These are phyloP conservation scores for Umbellularia californica DNA, from an alignment of 164 flowering plant genomes.

Conservation along the genomic window DNA sequence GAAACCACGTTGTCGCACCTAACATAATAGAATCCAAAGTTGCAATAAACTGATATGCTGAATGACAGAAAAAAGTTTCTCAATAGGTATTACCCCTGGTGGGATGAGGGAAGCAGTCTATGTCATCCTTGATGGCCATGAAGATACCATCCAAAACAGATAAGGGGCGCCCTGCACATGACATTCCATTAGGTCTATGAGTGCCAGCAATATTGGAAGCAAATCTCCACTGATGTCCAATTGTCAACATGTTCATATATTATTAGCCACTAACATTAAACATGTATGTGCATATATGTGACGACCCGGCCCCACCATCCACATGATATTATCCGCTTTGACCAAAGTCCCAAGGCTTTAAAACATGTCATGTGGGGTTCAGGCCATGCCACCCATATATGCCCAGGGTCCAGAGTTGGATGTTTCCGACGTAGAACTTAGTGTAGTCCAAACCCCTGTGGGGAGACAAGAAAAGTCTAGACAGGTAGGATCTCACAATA, in stretches of 20 bases:
- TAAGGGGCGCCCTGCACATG: conserved; percentile 63
- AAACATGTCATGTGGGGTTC: too few species aligned
- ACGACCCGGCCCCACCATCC: too few species aligned
- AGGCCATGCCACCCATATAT: too few species aligned
- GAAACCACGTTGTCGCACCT: conserved; percentile 89
- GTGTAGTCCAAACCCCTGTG: too few species aligned
- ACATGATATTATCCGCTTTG: too few species aligned
- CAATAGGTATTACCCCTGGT: conserved; percentile 43
- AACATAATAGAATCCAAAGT: conserved; percentile 12
- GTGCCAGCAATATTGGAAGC: background rate
- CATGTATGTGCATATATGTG: too few species aligned
- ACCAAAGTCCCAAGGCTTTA: too few species aligned
- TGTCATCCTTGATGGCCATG: conserved; percentile 94
- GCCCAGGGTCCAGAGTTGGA: too few species aligned
- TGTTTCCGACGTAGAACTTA: too few species aligned
- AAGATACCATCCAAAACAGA: conserved; percentile 90
- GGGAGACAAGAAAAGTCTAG: too few species aligned
- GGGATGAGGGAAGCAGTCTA: conserved; percentile 80
- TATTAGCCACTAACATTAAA: too few species aligned
- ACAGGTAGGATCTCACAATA: background rate
- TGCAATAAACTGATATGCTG: background rate
- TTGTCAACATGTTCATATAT: background rate
- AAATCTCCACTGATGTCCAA: background rate
- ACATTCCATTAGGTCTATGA: background rate
- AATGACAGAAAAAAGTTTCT: background rate